phyloP scores from a whole-genome alignment of 495 filamentous ascomycete species.

The Aspergillus sclerotioniger region DNA sequence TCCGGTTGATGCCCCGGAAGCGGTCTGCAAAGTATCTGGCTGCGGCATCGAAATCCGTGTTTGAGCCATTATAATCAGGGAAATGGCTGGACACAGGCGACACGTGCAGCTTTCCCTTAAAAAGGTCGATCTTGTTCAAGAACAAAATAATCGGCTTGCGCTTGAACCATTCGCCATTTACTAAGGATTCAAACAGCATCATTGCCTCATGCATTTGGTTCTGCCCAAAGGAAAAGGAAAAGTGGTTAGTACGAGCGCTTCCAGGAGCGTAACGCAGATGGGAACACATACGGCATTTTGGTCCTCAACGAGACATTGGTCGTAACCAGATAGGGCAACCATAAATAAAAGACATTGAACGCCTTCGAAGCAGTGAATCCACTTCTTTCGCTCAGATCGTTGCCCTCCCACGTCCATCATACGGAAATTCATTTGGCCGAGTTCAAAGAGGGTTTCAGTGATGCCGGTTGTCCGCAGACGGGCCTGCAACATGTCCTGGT shows the following conservation, averaged over 20 bases:
- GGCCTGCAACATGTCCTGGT: slow-evolving; percentile 93
- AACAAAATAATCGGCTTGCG: slow-evolving; percentile 95
- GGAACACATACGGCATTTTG: slow-evolving; percentile 79
- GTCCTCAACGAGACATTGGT: slow-evolving; percentile 95
- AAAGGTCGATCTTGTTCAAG: slow-evolving; percentile 98
- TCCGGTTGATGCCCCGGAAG: slow-evolving; percentile 82
- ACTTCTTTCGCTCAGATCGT: slow-evolving; percentile 97
- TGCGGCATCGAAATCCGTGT: slow-evolving; percentile 57
- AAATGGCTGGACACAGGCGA: slow-evolving; percentile 89
- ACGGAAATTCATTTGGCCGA: slow-evolving; percentile 90
- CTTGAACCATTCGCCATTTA: slow-evolving; percentile 97
- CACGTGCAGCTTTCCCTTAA: slow-evolving; percentile 79
- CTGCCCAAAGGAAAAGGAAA: slow-evolving; percentile 37
- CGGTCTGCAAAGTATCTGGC: slow-evolving; percentile 87
- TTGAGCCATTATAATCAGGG: slow-evolving; percentile 75
- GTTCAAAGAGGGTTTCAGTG: slow-evolving; percentile 93
- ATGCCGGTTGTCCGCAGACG: slow-evolving; percentile 94
- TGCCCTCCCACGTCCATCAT: slow-evolving; percentile 99
- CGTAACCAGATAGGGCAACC: slow-evolving; percentile 94
- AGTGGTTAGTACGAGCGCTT: slow-evolving; percentile 3
- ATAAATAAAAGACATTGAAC: slow-evolving; percentile 92
- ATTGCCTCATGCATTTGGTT: slow-evolving; percentile 99
- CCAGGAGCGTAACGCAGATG: background rate
- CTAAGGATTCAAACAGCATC: slow-evolving; percentile 96
- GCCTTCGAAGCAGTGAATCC: slow-evolving; percentile 99